Evolutionary conservation across 176 grass and related monocot genomes (phyloP), one percentile per base, ranked within the genome.

Genomic region (Triticum monococcum): DNA sequence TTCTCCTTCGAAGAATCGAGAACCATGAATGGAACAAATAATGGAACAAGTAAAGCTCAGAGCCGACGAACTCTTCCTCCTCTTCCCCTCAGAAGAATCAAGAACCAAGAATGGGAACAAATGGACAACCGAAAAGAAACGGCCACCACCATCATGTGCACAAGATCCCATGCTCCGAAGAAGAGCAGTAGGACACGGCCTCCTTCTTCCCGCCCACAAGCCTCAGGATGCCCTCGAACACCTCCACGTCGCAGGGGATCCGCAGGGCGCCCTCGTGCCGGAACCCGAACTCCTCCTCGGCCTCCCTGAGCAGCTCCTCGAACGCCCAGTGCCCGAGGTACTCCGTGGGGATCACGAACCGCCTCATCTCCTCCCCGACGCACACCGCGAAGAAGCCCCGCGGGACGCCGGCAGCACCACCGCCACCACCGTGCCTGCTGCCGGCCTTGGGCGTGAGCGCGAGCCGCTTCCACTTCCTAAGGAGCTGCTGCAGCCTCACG

Each of bases 221-320:
- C 85, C 79, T 83, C 66, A 97, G 64, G 75, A 94, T 86, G 75
- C 77, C 82, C 60, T 92, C 88, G 16, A 97, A 97, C 60, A 89
- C 90, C 64, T 89, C 72, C 7, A 92, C 88, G 5, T 92, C 85
- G 16, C 92, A 97, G 20, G 92, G 95, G 35, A 97, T 92, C 65
- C 95, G 89, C 46, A 94, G 70, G 12, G 91, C 89, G 0, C 90
- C 94, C 60, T 94, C 71, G 45, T 92, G 95, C 73, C 63, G 76
- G 67, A 97, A 97, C 14, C 95, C 95, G 26, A 94, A 97, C 84
- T 97, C 95, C 40, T 97, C 90, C 73, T 97, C 92, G 8, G 95
- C 90, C 52, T 92, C 86, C 70, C 54, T 89, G 14, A 97, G 86
- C 23, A 94, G 89, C 80, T 70, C 75, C 75, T 80, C 90, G 40